Base-by-base conservation (phyloP, 306 rosid species). In the Quercus gilva region DNA sequence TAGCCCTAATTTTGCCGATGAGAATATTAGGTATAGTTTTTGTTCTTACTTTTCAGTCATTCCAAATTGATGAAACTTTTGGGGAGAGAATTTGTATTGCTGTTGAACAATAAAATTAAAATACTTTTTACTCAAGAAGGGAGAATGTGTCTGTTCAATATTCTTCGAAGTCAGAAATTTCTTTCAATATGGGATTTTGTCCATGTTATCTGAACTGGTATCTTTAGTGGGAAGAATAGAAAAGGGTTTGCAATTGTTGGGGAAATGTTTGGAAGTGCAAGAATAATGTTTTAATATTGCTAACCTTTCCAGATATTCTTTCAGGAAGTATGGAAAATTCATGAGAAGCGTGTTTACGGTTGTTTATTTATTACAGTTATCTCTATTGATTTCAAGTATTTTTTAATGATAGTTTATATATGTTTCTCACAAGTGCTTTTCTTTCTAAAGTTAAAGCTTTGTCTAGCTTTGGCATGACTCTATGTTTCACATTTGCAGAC, bases 21-120 rank as follows among this genome's bases (percentile, higher is more conserved):
- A 82, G 45, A 71, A 51, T 55, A 18, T 76, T 70, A 90, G 98
- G 99, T 95, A 88, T 59, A 61, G 71, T 51, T 45, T 80, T 37
- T 73, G n/a, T 23, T 79, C 53, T 83, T 88, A 51, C 43, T 28
- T 76, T 45, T 41, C 64, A 19, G 7, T 63, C 76, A 59, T 81
- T 76, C 21, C 60, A 79, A 60, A 69, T 59, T 70, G 28, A 26
- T 53, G 43, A 57, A 57, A 58, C 35, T 76, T 77, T 72, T 61
- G 53, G 70, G 70, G 49, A 37, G 74, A 52, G 20, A 49, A 31
- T 28, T 56, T 17, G 52, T 78, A 68, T 68, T 59, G 14, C 55
- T 71, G 74, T 35, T 63, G 20, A 74, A 57, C 23, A 58, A 52
- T n/a, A 59, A 57, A 55, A 26, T 33, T 26, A 29, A 71, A 60